Percentiles rank a stretch among this genome's conserved stretches.
phyloP scores from a whole-genome alignment of 495 filamentous ascomycete species.

The Lepidopterella palustris region DNA sequence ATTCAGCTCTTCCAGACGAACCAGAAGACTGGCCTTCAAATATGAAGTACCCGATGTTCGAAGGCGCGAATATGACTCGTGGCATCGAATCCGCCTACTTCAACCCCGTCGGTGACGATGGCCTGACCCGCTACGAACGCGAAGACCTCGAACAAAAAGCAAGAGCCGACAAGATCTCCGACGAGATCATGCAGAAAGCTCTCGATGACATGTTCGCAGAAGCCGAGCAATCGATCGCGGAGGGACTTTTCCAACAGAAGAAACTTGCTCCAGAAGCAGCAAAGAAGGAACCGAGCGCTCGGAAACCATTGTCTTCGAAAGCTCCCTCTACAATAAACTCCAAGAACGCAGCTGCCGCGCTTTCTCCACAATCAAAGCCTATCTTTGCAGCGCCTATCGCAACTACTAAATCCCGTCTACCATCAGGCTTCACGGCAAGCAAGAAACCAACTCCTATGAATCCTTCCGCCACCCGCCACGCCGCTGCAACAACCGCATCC shows the following conservation, averaged over 20 bases:
- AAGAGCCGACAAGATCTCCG: conserved; percentile 50
- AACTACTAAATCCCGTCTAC: conserved; percentile 38
- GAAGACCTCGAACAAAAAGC: conserved; percentile 49
- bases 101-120: conserved; percentile 59
- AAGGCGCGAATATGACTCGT: conserved; percentile 59
- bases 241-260: conserved; percentile 8
- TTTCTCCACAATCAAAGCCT: conserved; percentile 38
- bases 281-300: conserved; percentile 35
- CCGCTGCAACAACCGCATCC: conserved; percentile 59
- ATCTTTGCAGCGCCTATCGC: conserved; percentile 37
- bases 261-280: conserved; percentile 39
- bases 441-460: conserved; percentile 44
- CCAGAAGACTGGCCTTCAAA: conserved; percentile 64
- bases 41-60: conserved; percentile 42
- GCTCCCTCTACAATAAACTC: conserved; percentile 44
- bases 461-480: conserved; percentile 50
- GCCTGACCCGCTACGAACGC: conserved; percentile 39
- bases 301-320: conserved; percentile 5
- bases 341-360: conserved; percentile 50
- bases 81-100: conserved; percentile 61
- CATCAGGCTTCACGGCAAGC: conserved; percentile 37
- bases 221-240: conserved; percentile 15
- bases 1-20: conserved; percentile 55
- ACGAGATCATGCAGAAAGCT: conserved; percentile 44
- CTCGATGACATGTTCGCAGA: conserved; percentile 24